Percentiles rank a stretch among this genome's conserved stretches.
Evolutionary conservation across 148 eudicot species (phyloP).

Genomic region (Polygonum aviculare): DNA sequence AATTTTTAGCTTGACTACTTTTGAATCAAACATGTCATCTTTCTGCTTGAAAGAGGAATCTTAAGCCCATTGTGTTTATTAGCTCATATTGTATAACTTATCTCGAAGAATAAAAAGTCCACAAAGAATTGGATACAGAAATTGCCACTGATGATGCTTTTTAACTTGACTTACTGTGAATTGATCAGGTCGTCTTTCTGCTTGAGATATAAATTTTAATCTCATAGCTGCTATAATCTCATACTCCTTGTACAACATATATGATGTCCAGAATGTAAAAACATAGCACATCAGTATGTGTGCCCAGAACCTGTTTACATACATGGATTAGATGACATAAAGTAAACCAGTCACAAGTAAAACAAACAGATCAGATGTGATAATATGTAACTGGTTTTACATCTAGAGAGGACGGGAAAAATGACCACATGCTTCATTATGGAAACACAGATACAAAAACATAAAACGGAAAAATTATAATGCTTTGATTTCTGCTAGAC

Average conservation of each 20-base stretch:
- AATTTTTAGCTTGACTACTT: constrained; percentile 28
- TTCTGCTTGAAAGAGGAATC: constrained; percentile 58
- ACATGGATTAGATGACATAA: neutral
- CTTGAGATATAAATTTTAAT: constrained; percentile 69
- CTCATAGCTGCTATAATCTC: constrained; percentile 54
- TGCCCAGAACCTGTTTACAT: constrained; percentile 61
- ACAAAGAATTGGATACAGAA: neutral
- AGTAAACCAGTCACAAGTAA: neutral
- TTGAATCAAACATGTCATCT: constrained; percentile 83
- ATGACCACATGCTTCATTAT: neutral
- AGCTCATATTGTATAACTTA: constrained; percentile 33
- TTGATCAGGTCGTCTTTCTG: constrained; percentile 81
- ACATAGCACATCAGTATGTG: constrained; percentile 72
- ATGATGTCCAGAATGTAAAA: constrained; percentile 74
- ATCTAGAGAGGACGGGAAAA: neutral
- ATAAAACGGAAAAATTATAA: neutral
- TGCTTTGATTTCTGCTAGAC: neutral
- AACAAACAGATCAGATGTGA: neutral
- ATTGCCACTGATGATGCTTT: neutral
- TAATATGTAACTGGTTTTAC: neutral
- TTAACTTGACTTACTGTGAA: constrained; percentile 46
- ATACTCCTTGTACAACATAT: constrained; percentile 70
- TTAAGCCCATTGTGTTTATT: constrained; percentile 50
- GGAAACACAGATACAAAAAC: neutral
- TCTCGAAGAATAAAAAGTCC: neutral